Evolutionary conservation across 768 basidiomycete genomes (phyloP), one percentile per base, ranked within the genome.

Genomic region (Megacollybia marginata): DNA sequence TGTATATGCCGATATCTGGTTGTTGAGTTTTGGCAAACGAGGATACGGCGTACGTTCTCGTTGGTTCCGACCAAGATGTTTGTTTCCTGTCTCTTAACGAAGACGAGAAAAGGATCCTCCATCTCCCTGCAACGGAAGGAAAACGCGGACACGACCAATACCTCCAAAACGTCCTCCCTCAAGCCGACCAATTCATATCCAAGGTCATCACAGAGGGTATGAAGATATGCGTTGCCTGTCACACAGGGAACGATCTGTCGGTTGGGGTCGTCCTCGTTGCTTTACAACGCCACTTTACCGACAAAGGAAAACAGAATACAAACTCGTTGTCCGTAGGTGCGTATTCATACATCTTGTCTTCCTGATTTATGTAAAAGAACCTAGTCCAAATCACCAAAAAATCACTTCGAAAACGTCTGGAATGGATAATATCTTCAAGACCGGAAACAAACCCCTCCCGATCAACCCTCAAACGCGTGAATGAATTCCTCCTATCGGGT

Each of bases 371-470:
- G n/a, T n/a, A 34, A 40, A 16, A 15, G 40, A 7, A 42, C 9
- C 32, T 10, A 19, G 31, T 44, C 48, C 13, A n/a, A 61, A 64
- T 52, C 18, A 73, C 70, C 54, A 96, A 96, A 62, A 64, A 71
- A 16, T 65, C 74, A 12, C 79, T 97, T 54, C 78, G 80, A 11
- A 83, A 71, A 11, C 75, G 91, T 15, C 71, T 97, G 35, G 84
- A 97, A 60, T 92, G 88, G 89, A 80, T 97, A 44, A 85, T 93
- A 51, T 72, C 84, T n/a, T 83, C 80, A 55, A 69, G 76, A 46
- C 86, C 88, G 5, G 69, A 72, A 48, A 86, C 83, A 4, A 96
- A 96, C 61, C 93, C 94, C 0, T 83, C 88, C 9, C 77, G 92
- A 40, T 74, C 80, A 13, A 90, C 87, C 9, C 71, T 97, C 52